phyloP scores from a whole-genome alignment of 2,329 filamentous ascomycete species.

The Sporothrix brasiliensis region DNA sequence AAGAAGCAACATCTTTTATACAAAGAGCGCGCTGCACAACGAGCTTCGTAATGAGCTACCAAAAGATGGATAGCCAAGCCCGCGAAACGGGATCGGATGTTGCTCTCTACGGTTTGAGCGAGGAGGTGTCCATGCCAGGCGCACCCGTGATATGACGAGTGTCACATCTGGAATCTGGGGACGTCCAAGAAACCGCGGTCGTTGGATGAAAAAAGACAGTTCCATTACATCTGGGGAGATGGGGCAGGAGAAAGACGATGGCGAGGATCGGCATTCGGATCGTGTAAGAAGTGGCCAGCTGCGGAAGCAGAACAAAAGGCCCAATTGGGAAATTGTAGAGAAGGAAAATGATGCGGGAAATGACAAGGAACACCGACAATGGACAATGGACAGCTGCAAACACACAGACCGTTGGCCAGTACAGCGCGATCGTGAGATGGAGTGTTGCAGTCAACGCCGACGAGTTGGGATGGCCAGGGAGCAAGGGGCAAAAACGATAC shows the following conservation, averaged over 20 bases:
- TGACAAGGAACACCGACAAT: neutral
- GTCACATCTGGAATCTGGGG: neutral
- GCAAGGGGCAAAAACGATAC: neutral
- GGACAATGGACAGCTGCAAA: neutral
- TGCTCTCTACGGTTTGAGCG: conserved; percentile 18
- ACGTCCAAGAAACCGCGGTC: neutral
- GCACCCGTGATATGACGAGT: neutral
- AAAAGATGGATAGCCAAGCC: neutral
- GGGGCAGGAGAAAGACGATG: neutral
- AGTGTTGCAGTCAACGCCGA: neutral
- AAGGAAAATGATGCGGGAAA: neutral
- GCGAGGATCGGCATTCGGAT: conserved; percentile 3
- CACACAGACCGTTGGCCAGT: neutral
- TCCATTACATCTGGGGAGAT: neutral
- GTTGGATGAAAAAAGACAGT: neutral
- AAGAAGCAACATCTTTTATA: no score
- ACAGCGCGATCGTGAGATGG: conserved; percentile 7
- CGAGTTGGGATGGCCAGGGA: neutral
- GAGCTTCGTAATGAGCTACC: neutral
- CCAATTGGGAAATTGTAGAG: neutral
- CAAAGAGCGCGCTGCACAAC: no score
- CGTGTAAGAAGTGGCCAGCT: neutral
- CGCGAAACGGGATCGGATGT: conserved; percentile 8
- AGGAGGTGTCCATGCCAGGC: neutral
- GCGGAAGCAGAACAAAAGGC: neutral